phyloP scores from a whole-genome alignment of 176 grass and related monocot species.

The Musa acuminata region DNA sequence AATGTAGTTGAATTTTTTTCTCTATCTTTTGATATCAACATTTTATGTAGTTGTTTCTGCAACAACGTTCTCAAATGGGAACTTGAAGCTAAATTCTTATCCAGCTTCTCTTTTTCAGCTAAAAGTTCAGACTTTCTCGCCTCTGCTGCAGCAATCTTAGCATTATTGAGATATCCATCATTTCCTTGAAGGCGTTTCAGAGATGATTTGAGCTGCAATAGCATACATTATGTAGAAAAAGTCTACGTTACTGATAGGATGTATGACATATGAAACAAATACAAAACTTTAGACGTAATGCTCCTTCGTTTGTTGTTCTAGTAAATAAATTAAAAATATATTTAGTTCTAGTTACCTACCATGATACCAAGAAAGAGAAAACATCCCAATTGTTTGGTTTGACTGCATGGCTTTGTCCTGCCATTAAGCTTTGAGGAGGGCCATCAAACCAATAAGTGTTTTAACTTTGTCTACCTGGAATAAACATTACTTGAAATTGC shows the following conservation, averaged over 20 bases:
- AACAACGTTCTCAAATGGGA: constrained; percentile 48
- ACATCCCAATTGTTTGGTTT: too few relatives aligned
- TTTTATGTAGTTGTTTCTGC: constrained; percentile 64
- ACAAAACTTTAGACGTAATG: neutral
- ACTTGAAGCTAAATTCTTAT: constrained; percentile 42
- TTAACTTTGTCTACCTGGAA: too few relatives aligned
- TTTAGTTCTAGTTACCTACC: too few relatives aligned
- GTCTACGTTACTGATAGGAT: neutral
- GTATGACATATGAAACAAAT: neutral
- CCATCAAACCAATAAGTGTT: too few relatives aligned
- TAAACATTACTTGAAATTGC: too few relatives aligned
- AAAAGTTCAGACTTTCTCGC: constrained; percentile 53
- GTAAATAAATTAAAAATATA: too few relatives aligned
- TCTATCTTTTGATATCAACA: constrained; percentile 27
- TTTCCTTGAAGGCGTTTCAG: constrained; percentile 43
- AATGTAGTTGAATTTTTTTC: neutral
- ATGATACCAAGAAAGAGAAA: too few relatives aligned
- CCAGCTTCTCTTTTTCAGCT: constrained; percentile 52
- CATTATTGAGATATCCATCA: constrained; percentile 30
- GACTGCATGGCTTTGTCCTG: too few relatives aligned
- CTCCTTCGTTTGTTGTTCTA: too few relatives aligned
- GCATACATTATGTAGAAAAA: neutral
- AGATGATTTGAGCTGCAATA: constrained; percentile 48
- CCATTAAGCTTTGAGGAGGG: too few relatives aligned
- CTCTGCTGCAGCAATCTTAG: constrained; percentile 46